Base-by-base conservation (phyloP, 108 stramenopile species). In the Cyclotella cryptica region DNA sequence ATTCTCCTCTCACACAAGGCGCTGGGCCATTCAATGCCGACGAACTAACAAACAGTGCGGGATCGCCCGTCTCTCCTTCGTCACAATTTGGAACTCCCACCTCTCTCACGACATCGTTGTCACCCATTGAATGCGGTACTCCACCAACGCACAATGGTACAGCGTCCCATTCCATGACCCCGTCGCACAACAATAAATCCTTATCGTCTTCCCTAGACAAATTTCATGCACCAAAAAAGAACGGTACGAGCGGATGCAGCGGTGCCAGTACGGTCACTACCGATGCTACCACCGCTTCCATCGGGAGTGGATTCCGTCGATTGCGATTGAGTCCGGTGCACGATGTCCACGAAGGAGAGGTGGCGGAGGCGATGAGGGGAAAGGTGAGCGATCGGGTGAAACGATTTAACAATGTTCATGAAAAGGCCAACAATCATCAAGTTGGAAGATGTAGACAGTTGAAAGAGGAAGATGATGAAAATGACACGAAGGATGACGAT, bases 271-370 rank as follows among this genome's bases (percentile, higher is more conserved):
- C 70, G 17, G 57, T 55, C 49, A 71, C 41, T 8, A 71, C 70
- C 4, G 70, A 71, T 42, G 70, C 70, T 5, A 71, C 70, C 35
- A 71, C 70, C 24, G 70, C 42, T 26, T 71, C 70, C 40, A 58
- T 71, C 45, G 42, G 57, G 4, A 47, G 47, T 17, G 57, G 41
- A 21, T 42, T 71, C 35, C 26, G 70, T 58, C 35, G 30, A 4
- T 58, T 71, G 22, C 35, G 70, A 40, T 43, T 71, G 24, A 57
- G 53, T 58, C 65, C 65, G 5, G 41, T 55, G 26, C 4, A 22
- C 44, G 42, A 43, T 59, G 57, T 27, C 13, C n/a, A 45, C 24
- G 66, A 66, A 14, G 44, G 21, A 7, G 66, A 58, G 42, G 40
- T 14, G 18, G 68, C n/a, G 4, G 54, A 71, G 17, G 70, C 70